A percentile compares a stretch with the other conserved stretches of the same genome.
Conservation (phyloP, 257 asterid species). For the Nicotiana obtusifolia region DNA sequence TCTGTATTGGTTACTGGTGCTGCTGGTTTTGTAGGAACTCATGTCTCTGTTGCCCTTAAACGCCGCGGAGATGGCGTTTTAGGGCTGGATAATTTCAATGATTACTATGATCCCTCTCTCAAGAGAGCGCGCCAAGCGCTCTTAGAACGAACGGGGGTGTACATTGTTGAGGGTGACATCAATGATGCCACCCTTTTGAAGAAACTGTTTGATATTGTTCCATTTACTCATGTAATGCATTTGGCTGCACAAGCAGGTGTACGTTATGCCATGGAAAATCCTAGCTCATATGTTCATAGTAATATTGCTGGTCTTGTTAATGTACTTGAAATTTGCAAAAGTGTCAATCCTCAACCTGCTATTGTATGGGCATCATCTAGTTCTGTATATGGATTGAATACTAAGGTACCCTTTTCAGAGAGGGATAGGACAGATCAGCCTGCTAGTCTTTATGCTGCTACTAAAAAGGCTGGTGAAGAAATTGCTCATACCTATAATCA, state of each 20-base stretch:
- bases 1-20: constrained; percentile 94
- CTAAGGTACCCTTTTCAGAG: constrained; percentile 89
- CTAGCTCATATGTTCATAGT: constrained; percentile 92
- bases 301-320: constrained; percentile 92
- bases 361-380: constrained; percentile 98
- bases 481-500: constrained; percentile 93
- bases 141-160: constrained; percentile 74
- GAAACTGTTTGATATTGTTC: constrained; percentile 76
- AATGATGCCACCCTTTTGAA: constrained; percentile 56
- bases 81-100: constrained; percentile 82
- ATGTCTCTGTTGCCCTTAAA: constrained; percentile 83
- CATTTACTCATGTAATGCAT: constrained; percentile 94
- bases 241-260: constrained; percentile 98
- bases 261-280: constrained; percentile 95
- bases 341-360: constrained; percentile 84
- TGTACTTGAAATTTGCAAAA: constrained; percentile 81
- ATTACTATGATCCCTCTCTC: constrained; percentile 70
- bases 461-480: constrained; percentile 95
- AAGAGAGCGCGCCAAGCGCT: constrained; percentile 77
- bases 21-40: constrained; percentile 96
- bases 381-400: constrained; percentile 91
- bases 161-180: constrained; percentile 90
- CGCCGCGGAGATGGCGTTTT: constrained; percentile 95
- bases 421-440: constrained; percentile 90
- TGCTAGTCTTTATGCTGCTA: constrained; percentile 92